A percentile compares a stretch with the other conserved stretches of the same genome.
Conservation (phyloP, 2,329 filamentous ascomycete genomes). For the Epichloe sibirici region DNA sequence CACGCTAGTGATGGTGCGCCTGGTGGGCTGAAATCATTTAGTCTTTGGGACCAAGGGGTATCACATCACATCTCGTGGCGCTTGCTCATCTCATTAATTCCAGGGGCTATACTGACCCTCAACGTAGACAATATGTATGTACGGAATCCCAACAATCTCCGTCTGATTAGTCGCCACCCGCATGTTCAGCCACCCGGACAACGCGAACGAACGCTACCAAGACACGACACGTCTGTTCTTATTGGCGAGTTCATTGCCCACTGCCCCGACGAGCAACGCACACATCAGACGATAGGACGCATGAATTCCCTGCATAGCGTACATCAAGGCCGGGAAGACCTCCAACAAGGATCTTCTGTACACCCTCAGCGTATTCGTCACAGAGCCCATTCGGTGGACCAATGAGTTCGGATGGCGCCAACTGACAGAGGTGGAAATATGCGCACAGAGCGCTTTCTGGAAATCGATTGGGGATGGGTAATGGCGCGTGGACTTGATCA, state of each 20-base stretch:
- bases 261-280: slow-evolving; percentile 14
- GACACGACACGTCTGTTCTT: slow-evolving; percentile 16
- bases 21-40: too few relatives aligned
- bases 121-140: slow-evolving; percentile 24
- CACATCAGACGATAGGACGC: slow-evolving; percentile 25
- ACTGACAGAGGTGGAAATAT: slow-evolving; percentile 54
- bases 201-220: slow-evolving; percentile 21
- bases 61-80: too few relatives aligned
- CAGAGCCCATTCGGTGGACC: slow-evolving; percentile 54
- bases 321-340: slow-evolving; percentile 24
- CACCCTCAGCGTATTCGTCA: slow-evolving; percentile 44
- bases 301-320: slow-evolving; percentile 29
- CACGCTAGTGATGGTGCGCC: not conserved
- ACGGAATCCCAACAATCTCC: slow-evolving; percentile 23
- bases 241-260: slow-evolving; percentile 21
- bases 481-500: too few relatives aligned
- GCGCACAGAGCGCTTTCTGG: slow-evolving; percentile 58
- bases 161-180: slow-evolving; percentile 19
- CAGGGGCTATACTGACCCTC: too few relatives aligned
- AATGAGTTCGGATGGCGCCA: slow-evolving; percentile 56
- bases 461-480: slow-evolving; percentile 51
- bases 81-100: too few relatives aligned
- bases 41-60: too few relatives aligned
- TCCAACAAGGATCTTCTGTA: slow-evolving; percentile 27
- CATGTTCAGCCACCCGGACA: not conserved